Conservation (phyloP, 805 yeast genomes). For the Ogataea nakhonphanomensis region DNA sequence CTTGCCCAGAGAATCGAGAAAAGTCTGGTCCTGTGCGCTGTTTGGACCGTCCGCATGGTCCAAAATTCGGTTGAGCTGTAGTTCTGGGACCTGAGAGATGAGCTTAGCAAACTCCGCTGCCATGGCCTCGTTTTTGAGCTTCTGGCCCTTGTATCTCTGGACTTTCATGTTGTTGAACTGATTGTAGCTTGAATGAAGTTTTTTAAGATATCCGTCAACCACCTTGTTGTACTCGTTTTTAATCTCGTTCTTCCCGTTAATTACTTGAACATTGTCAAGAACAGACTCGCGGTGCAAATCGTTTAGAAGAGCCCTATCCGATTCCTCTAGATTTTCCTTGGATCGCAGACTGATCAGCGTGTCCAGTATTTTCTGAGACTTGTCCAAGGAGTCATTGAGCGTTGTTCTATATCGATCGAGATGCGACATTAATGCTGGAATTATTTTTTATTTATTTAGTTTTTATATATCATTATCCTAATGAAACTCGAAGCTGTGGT, state of each 20-base stretch:
- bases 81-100: constrained; percentile 21
- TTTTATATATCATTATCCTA: neutral
- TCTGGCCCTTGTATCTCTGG: constrained; percentile 18
- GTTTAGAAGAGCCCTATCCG: constrained; percentile 11
- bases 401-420: constrained; percentile 10
- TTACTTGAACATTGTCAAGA: constrained; percentile 20
- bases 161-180: constrained; percentile 21
- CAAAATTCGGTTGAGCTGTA: constrained; percentile 15
- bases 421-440: constrained; percentile 1
- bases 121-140: constrained; percentile 16
- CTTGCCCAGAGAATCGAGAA: constrained; percentile 14
- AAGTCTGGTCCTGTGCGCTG: constrained; percentile 10
- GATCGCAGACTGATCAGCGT: constrained; percentile 6
- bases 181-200: constrained; percentile 14
- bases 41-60: constrained; percentile 8
- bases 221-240: constrained; percentile 16
- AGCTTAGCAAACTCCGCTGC: constrained; percentile 15
- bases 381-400: constrained; percentile 21
- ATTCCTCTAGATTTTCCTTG: neutral
- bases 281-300: constrained; percentile 16
- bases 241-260: constrained; percentile 19
- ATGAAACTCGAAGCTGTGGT: constrained; percentile 46
- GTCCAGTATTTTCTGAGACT: constrained; percentile 11
- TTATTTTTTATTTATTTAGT: neutral
- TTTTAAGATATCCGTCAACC: constrained; percentile 12